Percentiles rank a stretch among this genome's conserved stretches.
Evolutionary conservation across 2,329 filamentous ascomycete species (phyloP).

Genomic region (Byssochlamys sp.): DNA sequence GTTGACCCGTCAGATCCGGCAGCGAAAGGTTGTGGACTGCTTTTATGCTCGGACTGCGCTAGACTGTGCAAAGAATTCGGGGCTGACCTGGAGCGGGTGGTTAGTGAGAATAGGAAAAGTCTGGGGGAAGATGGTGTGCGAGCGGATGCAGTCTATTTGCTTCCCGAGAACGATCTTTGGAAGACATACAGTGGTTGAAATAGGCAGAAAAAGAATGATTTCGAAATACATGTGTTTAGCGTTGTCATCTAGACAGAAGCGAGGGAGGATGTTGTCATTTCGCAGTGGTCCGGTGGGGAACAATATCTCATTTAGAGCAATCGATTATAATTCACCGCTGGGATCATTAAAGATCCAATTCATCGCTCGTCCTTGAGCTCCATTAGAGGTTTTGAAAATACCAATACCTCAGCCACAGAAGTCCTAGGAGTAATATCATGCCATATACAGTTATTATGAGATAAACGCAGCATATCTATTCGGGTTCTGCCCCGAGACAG

Average conservation of each 20-base stretch:
- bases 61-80: constrained; percentile 7
- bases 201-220: background rate
- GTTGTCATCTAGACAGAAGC: background rate
- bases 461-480: background rate
- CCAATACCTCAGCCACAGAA: background rate
- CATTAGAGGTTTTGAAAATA: background rate
- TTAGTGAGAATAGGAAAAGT: constrained; percentile 7
- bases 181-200: constrained; percentile 6
- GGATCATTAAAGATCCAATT: background rate
- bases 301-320: background rate
- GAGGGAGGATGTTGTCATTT: background rate
- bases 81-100: constrained; percentile 12
- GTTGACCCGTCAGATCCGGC: constrained; percentile 4
- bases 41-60: constrained; percentile 20
- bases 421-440: background rate
- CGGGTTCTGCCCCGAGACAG: too few species aligned
- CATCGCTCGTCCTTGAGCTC: background rate
- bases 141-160: constrained; percentile 19
- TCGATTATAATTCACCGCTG: background rate
- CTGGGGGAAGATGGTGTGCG: constrained; percentile 10
- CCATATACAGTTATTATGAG: background rate
- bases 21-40: constrained; percentile 18
- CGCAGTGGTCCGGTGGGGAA: background rate
- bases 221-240: background rate
- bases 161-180: constrained; percentile 12